Percentiles rank a stretch among this genome's conserved stretches.
Conservation (phyloP, 495 filamentous ascomycete species). For the Aspergillus carlsbadensis region DNA sequence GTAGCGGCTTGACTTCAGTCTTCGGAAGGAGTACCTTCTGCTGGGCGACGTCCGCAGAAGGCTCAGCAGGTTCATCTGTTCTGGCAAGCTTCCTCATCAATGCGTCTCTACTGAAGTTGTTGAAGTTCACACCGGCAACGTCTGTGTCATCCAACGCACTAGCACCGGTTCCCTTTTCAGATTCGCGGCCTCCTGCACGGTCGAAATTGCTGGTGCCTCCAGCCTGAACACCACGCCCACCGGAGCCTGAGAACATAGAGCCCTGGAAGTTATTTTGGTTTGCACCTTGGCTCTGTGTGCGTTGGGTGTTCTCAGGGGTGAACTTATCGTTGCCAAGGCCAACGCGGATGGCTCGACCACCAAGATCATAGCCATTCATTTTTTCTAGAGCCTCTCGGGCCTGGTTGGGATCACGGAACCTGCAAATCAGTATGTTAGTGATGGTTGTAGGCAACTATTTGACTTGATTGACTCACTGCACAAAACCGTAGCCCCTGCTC, state of each 20-base stretch:
- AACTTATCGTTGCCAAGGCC: constrained; percentile 99
- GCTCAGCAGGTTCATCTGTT: constrained; percentile 78
- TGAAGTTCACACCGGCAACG: constrained; percentile 98
- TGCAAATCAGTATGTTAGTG: constrained; percentile 32
- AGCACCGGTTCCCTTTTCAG: constrained; percentile 84
- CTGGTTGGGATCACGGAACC: constrained; percentile 87
- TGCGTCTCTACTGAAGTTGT: constrained; percentile 95
- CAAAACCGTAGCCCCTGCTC: constrained; percentile 96
- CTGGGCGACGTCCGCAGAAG: constrained; percentile 62
- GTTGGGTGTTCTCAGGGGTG: constrained; percentile 93
- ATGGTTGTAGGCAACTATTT: background rate
- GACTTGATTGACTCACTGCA: constrained; percentile 72
- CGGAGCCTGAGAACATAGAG: constrained; percentile 89
- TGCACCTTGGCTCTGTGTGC: constrained; percentile 75
- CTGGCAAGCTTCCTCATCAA: constrained; percentile 97
- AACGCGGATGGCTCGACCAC: constrained; percentile 95
- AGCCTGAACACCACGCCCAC: constrained; percentile 83
- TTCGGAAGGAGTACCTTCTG: constrained; percentile 75
- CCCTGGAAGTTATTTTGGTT: constrained; percentile 81
- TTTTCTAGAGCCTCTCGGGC: constrained; percentile 94
- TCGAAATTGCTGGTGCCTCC: constrained; percentile 82
- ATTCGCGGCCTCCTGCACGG: constrained; percentile 86
- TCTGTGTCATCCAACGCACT: constrained; percentile 98
- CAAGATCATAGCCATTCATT: constrained; percentile 99
- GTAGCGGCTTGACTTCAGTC: constrained; percentile 75